These are phyloP conservation scores for Dictyophora rubrovolvata DNA, from an alignment of 768 basidiomycete genomes.

Conservation along the genomic window DNA sequence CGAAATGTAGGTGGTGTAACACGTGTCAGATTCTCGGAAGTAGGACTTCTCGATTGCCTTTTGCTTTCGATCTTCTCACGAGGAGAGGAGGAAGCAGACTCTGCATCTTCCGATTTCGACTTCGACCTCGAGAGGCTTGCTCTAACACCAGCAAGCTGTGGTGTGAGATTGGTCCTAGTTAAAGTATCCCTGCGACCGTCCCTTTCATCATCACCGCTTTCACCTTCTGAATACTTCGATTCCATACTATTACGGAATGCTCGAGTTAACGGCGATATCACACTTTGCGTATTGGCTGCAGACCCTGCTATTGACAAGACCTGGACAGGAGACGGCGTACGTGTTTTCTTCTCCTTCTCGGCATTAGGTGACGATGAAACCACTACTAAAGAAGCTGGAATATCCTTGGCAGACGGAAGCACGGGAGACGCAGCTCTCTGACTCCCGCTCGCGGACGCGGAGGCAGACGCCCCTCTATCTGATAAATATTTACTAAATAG, in stretches of 20 bases:
- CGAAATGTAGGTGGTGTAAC: neutral
- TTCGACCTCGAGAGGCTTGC: neutral
- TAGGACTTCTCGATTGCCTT: neutral
- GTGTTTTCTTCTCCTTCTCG: neutral
- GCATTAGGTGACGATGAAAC: neutral
- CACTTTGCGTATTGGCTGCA: neutral
- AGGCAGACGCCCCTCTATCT: neutral
- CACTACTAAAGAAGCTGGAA: neutral
- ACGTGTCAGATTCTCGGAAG: neutral
- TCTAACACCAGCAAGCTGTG: neutral
- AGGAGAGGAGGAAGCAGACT: neutral
- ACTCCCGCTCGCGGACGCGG: neutral
- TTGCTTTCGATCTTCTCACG: neutral
- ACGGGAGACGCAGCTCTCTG: neutral
- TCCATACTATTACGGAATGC: conserved; percentile 3
- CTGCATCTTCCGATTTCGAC: neutral
- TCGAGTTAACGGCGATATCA: conserved; percentile 2
- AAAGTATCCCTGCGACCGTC: neutral
- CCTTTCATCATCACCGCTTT: neutral
- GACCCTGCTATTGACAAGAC: neutral
- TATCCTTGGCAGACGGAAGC: neutral
- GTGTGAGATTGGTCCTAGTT: neutral
- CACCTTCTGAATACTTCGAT: conserved; percentile 1
- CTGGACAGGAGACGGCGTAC: neutral
- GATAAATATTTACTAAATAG: neutral